Evolutionary conservation across 306 rosid genomes (phyloP).

Genomic region (Oxytropis ochrocephala): DNA sequence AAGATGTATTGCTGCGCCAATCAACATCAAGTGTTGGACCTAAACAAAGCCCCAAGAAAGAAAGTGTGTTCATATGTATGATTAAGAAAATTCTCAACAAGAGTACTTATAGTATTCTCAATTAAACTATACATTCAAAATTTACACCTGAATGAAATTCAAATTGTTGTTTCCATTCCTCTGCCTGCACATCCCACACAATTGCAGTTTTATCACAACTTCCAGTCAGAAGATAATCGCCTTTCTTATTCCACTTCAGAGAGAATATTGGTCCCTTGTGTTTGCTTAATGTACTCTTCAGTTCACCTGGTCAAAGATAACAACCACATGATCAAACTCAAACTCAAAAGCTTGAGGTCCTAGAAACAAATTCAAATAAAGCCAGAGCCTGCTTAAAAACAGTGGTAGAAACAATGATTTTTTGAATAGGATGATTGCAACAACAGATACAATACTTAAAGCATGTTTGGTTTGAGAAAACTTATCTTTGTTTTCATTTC

Average conservation of each 20-base stretch:
- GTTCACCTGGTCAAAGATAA: constrained; percentile 57
- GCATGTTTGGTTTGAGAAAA: background rate
- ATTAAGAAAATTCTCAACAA: constrained; percentile 10
- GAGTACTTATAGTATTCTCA: background rate
- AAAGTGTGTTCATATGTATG: background rate
- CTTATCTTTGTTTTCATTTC: background rate
- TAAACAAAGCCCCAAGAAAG: constrained; percentile 30
- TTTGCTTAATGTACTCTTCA: constrained; percentile 69
- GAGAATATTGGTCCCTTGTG: constrained; percentile 93
- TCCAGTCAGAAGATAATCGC: constrained; percentile 93
- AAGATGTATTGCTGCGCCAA: constrained; percentile 88
- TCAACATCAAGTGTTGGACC: constrained; percentile 97
- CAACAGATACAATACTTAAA: background rate
- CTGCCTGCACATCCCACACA: constrained; percentile 92
- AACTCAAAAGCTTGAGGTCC: background rate
- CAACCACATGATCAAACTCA: constrained; percentile 15
- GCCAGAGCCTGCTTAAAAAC: background rate
- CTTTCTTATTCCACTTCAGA: constrained; percentile 92
- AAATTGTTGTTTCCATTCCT: constrained; percentile 88
- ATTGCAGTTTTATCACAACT: constrained; percentile 93
- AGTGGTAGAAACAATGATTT: background rate
- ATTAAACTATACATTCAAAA: constrained; percentile 4
- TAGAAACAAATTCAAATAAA: background rate
- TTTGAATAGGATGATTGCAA: constrained; percentile 7
- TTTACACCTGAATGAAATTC: constrained; percentile 77